Percentiles rank a stretch among this genome's conserved stretches.
These are phyloP conservation scores for Pythium rhizo-oryzae DNA, from an alignment of 352 stramenopile genomes.

Conservation along the genomic window DNA sequence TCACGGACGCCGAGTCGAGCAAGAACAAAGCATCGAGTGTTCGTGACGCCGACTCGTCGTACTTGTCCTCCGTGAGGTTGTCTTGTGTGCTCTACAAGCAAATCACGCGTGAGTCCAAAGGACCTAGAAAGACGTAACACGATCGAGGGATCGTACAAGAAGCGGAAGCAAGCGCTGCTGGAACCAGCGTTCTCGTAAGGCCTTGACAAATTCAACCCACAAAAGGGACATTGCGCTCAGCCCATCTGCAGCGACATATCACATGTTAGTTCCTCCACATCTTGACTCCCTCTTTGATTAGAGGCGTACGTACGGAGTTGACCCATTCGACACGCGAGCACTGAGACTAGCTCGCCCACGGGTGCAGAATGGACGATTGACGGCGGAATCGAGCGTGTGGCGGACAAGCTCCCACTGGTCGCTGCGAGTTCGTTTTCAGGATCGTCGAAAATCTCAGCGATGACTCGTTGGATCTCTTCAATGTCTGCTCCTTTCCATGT, in stretches of 20 bases:
- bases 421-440: not conserved
- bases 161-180: conserved; percentile 67
- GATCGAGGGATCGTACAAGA: conserved; percentile 43
- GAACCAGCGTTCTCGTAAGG: conserved; percentile 68
- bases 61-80: conserved; percentile 14
- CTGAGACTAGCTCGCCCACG: conserved; percentile 69
- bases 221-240: conserved; percentile 77
- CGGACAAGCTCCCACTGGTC: not conserved
- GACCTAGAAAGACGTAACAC: not conserved
- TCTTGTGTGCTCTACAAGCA: conserved; percentile 15
- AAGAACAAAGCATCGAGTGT: conserved; percentile 55
- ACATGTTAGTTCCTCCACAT: conserved; percentile 12
- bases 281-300: not conserved
- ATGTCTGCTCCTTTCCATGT: conserved; percentile 78
- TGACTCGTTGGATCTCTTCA: conserved; percentile 58
- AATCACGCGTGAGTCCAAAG: not conserved
- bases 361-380: conserved; percentile 47
- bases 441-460: conserved; percentile 58
- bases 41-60: conserved; percentile 7
- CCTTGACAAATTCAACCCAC: conserved; percentile 87
- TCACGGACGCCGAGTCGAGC: conserved; percentile 46
- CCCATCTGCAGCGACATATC: conserved; percentile 46
- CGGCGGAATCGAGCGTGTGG: conserved; percentile 9
- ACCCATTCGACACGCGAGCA: conserved; percentile 67
- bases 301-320: conserved; percentile 54